Evolutionary conservation across 73 alveolate genomes (phyloP).

Genomic region (Urostyla sp.): DNA sequence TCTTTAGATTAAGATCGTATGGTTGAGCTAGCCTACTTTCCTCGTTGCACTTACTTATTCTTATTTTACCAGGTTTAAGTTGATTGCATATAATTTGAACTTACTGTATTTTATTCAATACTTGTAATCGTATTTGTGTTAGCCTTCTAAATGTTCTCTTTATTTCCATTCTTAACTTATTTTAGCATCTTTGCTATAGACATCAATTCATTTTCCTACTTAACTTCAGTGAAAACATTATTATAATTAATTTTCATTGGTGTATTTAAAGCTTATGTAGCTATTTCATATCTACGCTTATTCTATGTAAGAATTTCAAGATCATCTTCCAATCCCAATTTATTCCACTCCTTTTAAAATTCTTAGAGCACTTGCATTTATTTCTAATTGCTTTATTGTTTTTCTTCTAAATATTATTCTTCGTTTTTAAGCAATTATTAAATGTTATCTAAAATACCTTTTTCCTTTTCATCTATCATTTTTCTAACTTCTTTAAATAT

Average conservation of each 20-base stretch:
- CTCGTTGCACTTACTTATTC: slow-evolving; percentile 27
- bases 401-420: slow-evolving; percentile 15
- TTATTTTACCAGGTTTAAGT: slow-evolving; percentile 42
- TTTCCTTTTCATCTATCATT: slow-evolving; percentile 40
- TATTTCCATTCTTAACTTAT: slow-evolving; percentile 10
- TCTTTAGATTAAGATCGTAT: slow-evolving; percentile 39
- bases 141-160: background rate
- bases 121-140: background rate
- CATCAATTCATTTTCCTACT: slow-evolving; percentile 18
- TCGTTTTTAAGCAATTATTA: slow-evolving; percentile 24
- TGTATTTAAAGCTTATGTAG: background rate
- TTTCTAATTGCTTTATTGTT: background rate
- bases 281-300: slow-evolving; percentile 4
- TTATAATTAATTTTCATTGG: background rate
- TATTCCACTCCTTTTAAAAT: background rate
- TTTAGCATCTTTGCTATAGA: slow-evolving; percentile 32
- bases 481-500: slow-evolving; percentile 34
- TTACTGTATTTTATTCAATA: background rate
- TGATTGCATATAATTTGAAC: slow-evolving; percentile 41
- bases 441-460: background rate
- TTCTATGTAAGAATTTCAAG: slow-evolving; percentile 13
- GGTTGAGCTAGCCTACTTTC: slow-evolving; percentile 21
- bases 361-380: background rate
- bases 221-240: slow-evolving; percentile 11
- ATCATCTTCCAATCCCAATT: slow-evolving; percentile 10